phyloP scores from a whole-genome alignment of 2,329 filamentous ascomycete genomes.

The Biscogniauxia sp. region DNA sequence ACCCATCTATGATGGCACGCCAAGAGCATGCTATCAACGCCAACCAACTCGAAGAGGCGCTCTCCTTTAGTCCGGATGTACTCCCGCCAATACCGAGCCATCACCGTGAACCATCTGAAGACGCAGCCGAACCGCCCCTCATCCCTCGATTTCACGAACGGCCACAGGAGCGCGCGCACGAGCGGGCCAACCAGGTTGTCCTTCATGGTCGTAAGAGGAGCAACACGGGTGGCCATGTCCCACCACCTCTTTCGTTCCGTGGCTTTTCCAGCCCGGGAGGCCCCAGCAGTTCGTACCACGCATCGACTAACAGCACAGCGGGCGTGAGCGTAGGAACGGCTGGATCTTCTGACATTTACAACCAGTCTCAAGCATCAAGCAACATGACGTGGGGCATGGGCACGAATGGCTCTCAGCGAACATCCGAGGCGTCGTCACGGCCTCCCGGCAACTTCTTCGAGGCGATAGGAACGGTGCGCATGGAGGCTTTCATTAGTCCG shows the following conservation, averaged over 20 bases:
- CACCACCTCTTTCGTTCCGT: slow-evolving; percentile 70
- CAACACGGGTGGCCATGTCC: slow-evolving; percentile 76
- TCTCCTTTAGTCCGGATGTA: slow-evolving; percentile 35
- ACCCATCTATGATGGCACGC: slow-evolving; percentile 37
- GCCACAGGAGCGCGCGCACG: slow-evolving; percentile 39
- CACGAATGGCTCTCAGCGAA: slow-evolving; percentile 46
- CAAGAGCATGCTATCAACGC: slow-evolving; percentile 34
- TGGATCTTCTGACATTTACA: slow-evolving; percentile 59
- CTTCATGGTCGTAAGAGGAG: slow-evolving; percentile 81
- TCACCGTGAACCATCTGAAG: slow-evolving; percentile 49
- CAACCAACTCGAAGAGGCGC: slow-evolving; percentile 35
- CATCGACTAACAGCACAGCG: slow-evolving; percentile 55
- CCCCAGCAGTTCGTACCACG: slow-evolving; percentile 41
- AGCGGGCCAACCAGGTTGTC: slow-evolving; percentile 43
- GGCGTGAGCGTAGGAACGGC: slow-evolving; percentile 57
- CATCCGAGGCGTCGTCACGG: slow-evolving; percentile 54
- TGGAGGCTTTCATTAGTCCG: slow-evolving; percentile 91
- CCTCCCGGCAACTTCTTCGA: slow-evolving; percentile 70
- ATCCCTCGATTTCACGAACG: slow-evolving; percentile 68
- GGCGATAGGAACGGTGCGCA: slow-evolving; percentile 84
- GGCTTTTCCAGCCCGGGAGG: slow-evolving; percentile 66
- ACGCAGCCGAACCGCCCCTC: slow-evolving; percentile 68
- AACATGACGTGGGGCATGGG: slow-evolving; percentile 45
- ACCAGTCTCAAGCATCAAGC: slow-evolving; percentile 48
- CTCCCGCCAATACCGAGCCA: slow-evolving; percentile 37